Evolutionary conservation across 192 early-diverging fungal genomes (phyloP).

Genomic region (Coemansia sp.): DNA sequence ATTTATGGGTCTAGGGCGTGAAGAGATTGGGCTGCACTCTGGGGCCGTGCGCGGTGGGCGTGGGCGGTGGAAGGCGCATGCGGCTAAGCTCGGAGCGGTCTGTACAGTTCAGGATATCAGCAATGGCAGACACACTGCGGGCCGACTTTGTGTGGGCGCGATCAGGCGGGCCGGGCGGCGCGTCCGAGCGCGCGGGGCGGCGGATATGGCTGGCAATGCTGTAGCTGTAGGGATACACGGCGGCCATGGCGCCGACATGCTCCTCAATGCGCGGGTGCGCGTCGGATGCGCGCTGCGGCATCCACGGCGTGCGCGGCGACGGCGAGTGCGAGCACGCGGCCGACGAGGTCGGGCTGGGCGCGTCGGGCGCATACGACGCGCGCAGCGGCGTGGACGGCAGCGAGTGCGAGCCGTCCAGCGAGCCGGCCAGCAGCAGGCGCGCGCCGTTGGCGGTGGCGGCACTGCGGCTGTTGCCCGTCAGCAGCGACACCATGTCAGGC

Average conservation of each 20-base stretch:
- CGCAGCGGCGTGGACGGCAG: conserved; percentile 44
- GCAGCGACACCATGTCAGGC: conserved; percentile 28
- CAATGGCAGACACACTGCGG: conserved; percentile 49
- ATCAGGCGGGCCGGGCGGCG: conserved; percentile 1
- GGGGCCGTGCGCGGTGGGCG: conserved; percentile 33
- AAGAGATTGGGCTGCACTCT: conserved; percentile 34
- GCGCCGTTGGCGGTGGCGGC: conserved; percentile 41
- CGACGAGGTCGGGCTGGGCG: conserved; percentile 19
- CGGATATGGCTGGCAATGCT: conserved; percentile 51
- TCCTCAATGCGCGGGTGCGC: conserved; percentile 38
- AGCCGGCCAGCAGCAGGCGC: conserved; percentile 24
- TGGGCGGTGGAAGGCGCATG: conserved; percentile 47
- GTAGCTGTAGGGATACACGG: conserved; percentile 48
- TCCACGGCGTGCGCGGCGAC: conserved; percentile 28
- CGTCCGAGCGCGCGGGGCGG: conserved; percentile 22
- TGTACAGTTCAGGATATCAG: conserved; percentile 51
- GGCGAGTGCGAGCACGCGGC: conserved; percentile 13
- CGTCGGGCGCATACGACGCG: conserved; percentile 10
- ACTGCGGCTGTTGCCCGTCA: conserved; percentile 40
- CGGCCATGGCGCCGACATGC: conserved; percentile 37
- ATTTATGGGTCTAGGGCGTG: conserved; percentile 18
- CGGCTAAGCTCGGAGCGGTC: conserved; percentile 50
- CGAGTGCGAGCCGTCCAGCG: conserved; percentile 37
- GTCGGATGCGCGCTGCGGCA: conserved; percentile 5
- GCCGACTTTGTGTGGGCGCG: conserved; percentile 32